A percentile compares a stretch with the other conserved stretches of the same genome.
phyloP scores from a whole-genome alignment of 345 rosid species.

The Sonneratia caseolaris region DNA sequence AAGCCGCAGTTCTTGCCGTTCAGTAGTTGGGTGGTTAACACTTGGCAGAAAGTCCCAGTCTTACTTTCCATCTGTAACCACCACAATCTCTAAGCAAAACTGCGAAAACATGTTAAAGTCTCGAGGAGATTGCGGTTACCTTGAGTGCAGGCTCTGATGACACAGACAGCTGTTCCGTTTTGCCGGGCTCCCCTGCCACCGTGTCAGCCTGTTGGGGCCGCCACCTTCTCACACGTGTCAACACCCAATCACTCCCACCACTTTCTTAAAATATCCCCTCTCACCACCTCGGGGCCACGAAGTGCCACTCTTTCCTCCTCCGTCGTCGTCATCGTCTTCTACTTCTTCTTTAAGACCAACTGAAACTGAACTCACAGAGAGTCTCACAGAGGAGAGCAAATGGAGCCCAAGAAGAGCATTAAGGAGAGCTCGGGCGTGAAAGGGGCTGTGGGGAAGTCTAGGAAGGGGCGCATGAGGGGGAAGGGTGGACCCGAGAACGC shows the following conservation, averaged over 20 bases:
- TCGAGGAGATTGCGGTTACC: background rate
- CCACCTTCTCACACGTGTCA: background rate
- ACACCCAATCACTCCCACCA: background rate
- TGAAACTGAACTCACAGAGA: background rate
- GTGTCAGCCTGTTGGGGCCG: background rate
- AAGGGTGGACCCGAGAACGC: conserved; percentile 9
- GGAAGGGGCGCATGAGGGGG: conserved; percentile 6
- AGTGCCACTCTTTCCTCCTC: background rate
- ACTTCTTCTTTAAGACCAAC: background rate
- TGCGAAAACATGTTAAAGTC: too few species aligned
- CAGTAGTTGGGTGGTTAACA: too few species aligned
- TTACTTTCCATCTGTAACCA: too few species aligned
- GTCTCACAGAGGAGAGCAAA: background rate
- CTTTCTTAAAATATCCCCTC: background rate
- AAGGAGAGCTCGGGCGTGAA: background rate
- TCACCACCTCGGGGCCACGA: background rate
- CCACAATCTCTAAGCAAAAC: too few species aligned
- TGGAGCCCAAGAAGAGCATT: background rate
- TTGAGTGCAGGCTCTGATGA: background rate
- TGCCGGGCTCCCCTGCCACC: background rate
- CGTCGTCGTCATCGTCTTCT: background rate
- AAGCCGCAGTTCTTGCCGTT: too few species aligned
- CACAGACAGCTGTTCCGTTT: background rate
- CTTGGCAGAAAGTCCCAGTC: too few species aligned
- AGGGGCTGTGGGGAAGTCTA: background rate